Evolutionary conservation across 1,139 yeast species (phyloP).

Genomic region (Debaryomyces singareniensis): DNA sequence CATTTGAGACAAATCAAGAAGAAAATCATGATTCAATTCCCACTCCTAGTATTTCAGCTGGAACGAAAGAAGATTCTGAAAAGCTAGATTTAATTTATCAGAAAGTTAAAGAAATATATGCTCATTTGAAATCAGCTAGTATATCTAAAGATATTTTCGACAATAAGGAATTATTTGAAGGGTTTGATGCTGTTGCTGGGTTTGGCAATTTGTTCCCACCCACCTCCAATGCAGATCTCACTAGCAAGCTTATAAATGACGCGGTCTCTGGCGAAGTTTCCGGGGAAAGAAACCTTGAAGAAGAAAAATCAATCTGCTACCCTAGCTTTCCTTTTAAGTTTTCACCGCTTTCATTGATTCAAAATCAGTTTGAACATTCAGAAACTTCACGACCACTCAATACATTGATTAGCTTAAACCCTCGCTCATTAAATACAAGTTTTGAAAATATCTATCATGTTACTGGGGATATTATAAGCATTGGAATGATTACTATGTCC

Average conservation of each 20-base stretch:
- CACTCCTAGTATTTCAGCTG: slow-evolving; percentile 2
- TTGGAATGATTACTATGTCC: slow-evolving; percentile 43
- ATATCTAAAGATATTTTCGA: too few relatives aligned
- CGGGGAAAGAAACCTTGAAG: slow-evolving; percentile 4
- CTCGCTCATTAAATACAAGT: slow-evolving; percentile 9
- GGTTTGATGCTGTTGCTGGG: slow-evolving; percentile 1
- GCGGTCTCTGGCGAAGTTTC: background rate
- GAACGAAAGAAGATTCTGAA: slow-evolving; percentile 4
- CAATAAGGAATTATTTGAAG: background rate
- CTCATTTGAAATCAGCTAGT: slow-evolving; percentile 12
- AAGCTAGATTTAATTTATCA: slow-evolving; percentile 24
- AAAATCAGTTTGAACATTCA: slow-evolving; percentile 22
- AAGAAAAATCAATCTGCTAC: slow-evolving; percentile 22
- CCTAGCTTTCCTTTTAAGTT: slow-evolving; percentile 37
- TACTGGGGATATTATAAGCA: slow-evolving; percentile 5
- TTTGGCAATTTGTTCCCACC: background rate
- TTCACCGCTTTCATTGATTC: slow-evolving; percentile 46
- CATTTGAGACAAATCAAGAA: slow-evolving; percentile 32
- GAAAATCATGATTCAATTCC: slow-evolving; percentile 4
- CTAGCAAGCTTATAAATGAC: background rate
- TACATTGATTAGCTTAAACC: slow-evolving; percentile 32
- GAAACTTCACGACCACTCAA: slow-evolving; percentile 40
- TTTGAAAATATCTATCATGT: background rate
- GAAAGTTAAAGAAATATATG: slow-evolving; percentile 28
- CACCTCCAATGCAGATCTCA: background rate